Conservation (phyloP, 192 early-diverging fungal genomes). For the Umbelopsis ramanniana region DNA sequence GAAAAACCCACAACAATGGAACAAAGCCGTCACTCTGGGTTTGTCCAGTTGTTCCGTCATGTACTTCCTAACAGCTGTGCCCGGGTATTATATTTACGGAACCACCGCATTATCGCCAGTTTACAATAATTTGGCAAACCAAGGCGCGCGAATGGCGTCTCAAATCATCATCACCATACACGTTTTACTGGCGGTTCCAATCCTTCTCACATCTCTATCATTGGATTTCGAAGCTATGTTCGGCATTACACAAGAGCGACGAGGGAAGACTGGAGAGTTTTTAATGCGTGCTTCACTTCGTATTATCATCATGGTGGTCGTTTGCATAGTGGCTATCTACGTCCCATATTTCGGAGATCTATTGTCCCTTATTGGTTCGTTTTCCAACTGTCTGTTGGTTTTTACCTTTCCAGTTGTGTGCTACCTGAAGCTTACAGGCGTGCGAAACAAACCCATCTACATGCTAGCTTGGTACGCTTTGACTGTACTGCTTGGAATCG, state of each 20-base stretch:
- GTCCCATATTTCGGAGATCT: conserved; percentile 82
- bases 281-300: conserved; percentile 56
- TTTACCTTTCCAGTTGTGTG: conserved; percentile 77
- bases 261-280: conserved; percentile 52
- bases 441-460: conserved; percentile 38
- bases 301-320: conserved; percentile 51
- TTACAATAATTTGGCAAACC: conserved; percentile 65
- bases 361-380: conserved; percentile 74
- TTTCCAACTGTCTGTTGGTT: conserved; percentile 70
- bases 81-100: conserved; percentile 79
- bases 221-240: conserved; percentile 66
- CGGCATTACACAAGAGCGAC: conserved; percentile 43
- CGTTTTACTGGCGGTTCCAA: conserved; percentile 78
- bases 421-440: conserved; percentile 71
- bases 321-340: conserved; percentile 63
- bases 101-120: conserved; percentile 63
- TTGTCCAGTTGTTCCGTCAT: conserved; percentile 62
- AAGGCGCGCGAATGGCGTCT: conserved; percentile 60
- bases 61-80: conserved; percentile 69
- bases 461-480: conserved; percentile 49
- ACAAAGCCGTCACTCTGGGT: conserved; percentile 56
- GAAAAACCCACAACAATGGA: conserved; percentile 71
- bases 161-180: conserved; percentile 76
- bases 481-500: conserved; percentile 65
- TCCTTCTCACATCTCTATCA: conserved; percentile 73